Conservation (phyloP, 192 early-diverging fungal species). For the Geranomyces variabilis region DNA sequence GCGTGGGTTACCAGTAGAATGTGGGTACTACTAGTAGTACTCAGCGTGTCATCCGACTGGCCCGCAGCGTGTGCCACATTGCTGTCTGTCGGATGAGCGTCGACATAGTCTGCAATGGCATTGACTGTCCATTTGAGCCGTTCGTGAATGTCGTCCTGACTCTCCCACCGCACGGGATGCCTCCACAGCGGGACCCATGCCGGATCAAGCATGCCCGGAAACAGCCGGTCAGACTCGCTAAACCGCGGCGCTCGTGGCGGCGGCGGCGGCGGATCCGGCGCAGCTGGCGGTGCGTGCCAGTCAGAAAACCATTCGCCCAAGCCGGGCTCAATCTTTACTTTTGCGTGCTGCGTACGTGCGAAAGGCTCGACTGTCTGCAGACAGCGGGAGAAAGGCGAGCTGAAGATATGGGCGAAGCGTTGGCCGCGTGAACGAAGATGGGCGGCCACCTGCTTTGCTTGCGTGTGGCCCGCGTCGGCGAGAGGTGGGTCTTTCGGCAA, state of each 20-base stretch:
- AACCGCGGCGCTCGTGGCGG: slow-evolving; percentile 5
- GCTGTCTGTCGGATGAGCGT: neutral
- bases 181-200: neutral
- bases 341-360: neutral
- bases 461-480: slow-evolving; percentile 22
- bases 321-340: slow-evolving; percentile 33
- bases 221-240: slow-evolving; percentile 5
- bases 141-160: slow-evolving; percentile 29
- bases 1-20: slow-evolving; percentile 40
- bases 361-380: slow-evolving; percentile 37
- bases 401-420: slow-evolving; percentile 19
- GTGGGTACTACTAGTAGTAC: slow-evolving; percentile 14
- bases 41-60: too few species aligned
- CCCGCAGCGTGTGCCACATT: too few species aligned
- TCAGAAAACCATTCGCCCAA: slow-evolving; percentile 41
- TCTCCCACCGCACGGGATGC: slow-evolving; percentile 28
- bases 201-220: slow-evolving; percentile 17
- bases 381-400: slow-evolving; percentile 42
- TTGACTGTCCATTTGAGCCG: slow-evolving; percentile 13
- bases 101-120: neutral
- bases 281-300: neutral
- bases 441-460: slow-evolving; percentile 14
- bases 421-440: slow-evolving; percentile 1
- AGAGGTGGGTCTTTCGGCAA: slow-evolving; percentile 30
- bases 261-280: neutral